Conservation (phyloP, 768 basidiomycete species). For the Lentinula sp. region DNA sequence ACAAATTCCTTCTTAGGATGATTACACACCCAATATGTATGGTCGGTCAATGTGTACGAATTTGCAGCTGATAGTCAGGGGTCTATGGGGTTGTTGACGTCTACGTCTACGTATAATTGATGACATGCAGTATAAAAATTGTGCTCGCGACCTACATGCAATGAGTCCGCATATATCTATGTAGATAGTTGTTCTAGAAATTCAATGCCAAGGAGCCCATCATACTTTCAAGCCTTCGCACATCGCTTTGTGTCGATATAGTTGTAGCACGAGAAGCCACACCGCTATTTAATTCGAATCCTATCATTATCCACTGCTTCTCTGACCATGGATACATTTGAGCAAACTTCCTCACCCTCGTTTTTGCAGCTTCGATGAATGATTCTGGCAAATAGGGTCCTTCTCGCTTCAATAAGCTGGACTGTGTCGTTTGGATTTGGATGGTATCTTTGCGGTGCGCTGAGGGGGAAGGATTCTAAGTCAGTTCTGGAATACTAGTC, state of each 20-base stretch:
- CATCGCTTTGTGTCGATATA: background rate
- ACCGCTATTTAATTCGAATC: conserved; percentile 8
- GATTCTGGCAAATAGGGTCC: conserved; percentile 4
- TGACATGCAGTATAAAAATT: too few relatives aligned
- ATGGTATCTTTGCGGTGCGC: background rate
- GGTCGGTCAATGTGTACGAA: too few relatives aligned
- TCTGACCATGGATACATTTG: background rate
- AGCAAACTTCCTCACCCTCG: conserved; percentile 7
- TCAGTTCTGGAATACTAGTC: too few relatives aligned
- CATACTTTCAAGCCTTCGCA: background rate
- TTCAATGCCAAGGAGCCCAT: background rate
- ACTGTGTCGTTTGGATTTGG: background rate
- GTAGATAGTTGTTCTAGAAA: background rate
- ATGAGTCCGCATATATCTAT: too few relatives aligned
- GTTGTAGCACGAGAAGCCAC: background rate
- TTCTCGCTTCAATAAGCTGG: conserved; percentile 1
- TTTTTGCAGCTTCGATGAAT: conserved; percentile 9
- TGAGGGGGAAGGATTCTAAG: background rate
- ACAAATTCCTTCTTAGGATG: conserved; percentile 49
- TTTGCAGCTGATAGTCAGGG: too few relatives aligned
- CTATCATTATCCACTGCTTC: conserved; percentile 7
- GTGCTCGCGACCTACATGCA: too few relatives aligned
- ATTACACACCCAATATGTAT: conserved; percentile 77
- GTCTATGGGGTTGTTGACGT: too few relatives aligned
- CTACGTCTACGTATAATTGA: too few relatives aligned